Conservation (phyloP, 345 rosid genomes). For the Sisymbrium altissimum region DNA sequence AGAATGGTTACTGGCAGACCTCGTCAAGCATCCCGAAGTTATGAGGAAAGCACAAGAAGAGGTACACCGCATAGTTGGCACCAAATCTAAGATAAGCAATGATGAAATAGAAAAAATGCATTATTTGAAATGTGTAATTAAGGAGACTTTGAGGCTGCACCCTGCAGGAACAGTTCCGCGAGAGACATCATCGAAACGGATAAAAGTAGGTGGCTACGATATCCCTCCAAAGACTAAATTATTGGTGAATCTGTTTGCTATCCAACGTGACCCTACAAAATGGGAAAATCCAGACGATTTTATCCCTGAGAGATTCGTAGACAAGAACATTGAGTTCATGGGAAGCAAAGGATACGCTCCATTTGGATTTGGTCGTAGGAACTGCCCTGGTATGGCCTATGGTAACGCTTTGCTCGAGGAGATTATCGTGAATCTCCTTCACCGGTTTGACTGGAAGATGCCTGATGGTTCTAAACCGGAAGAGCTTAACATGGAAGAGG, state of each 20-base stretch:
- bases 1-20: slow-evolving; percentile 30
- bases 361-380: slow-evolving; percentile 32
- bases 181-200: slow-evolving; percentile 9
- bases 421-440: slow-evolving; percentile 18
- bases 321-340: slow-evolving; percentile 21
- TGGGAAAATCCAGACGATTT: slow-evolving; percentile 35
- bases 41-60: slow-evolving; percentile 31
- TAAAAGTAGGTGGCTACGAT: slow-evolving; percentile 17
- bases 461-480: slow-evolving; percentile 17
- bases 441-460: slow-evolving; percentile 29
- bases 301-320: slow-evolving; percentile 28
- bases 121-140: slow-evolving; percentile 28
- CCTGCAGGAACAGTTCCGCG: slow-evolving; percentile 24
- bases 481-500: slow-evolving; percentile 25
- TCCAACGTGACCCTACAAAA: slow-evolving; percentile 27
- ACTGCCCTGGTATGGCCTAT: slow-evolving; percentile 29
- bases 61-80: slow-evolving; percentile 20
- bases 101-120: slow-evolving; percentile 23
- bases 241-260: slow-evolving; percentile 20
- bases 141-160: slow-evolving; percentile 30
- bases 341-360: slow-evolving; percentile 30
- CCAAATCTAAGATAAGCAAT: slow-evolving; percentile 18
- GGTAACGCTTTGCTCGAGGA: slow-evolving; percentile 23
- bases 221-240: slow-evolving; percentile 30
- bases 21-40: slow-evolving; percentile 20